Conservation (phyloP, 306 rosid genomes). For the Pyrus bretschneideri region DNA sequence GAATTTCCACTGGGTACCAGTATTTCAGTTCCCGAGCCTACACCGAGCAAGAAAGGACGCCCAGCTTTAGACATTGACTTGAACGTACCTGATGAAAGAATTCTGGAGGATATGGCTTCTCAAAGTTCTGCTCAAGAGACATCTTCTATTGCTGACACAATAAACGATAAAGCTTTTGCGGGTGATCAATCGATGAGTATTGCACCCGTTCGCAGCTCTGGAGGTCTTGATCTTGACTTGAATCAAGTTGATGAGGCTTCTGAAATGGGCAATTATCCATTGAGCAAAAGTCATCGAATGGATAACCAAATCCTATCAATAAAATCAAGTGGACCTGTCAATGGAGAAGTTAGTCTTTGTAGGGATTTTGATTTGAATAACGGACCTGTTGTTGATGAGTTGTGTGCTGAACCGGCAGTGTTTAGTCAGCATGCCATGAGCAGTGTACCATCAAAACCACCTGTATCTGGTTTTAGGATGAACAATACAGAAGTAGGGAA, state of each 20-base stretch:
- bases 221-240: conserved; percentile 74
- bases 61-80: conserved; percentile 53
- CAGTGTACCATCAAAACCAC: conserved; percentile 34
- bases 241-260: conserved; percentile 50
- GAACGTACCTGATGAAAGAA: conserved; percentile 63
- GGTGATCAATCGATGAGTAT: conserved; percentile 9
- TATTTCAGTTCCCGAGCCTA: conserved; percentile 15
- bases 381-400: conserved; percentile 58
- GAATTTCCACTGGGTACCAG: conserved; percentile 29
- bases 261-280: conserved; percentile 36
- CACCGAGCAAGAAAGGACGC: conserved; percentile 36
- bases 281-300: conserved; percentile 24
- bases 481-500: conserved; percentile 51
- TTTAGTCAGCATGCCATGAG: conserved; percentile 34
- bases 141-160: conserved; percentile 18
- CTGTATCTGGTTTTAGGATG: conserved; percentile 45
- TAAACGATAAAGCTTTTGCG: conserved; percentile 9
- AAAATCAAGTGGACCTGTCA: conserved; percentile 22
- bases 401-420: conserved; percentile 27
- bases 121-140: conserved; percentile 17
- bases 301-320: conserved; percentile 27
- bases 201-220: conserved; percentile 29
- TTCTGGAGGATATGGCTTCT: conserved; percentile 45
- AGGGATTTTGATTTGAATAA: conserved; percentile 72
- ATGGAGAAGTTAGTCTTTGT: conserved; percentile 25